These are phyloP conservation scores for Benincasa hispida DNA, from an alignment of 306 rosid genomes.

Conservation along the genomic window DNA sequence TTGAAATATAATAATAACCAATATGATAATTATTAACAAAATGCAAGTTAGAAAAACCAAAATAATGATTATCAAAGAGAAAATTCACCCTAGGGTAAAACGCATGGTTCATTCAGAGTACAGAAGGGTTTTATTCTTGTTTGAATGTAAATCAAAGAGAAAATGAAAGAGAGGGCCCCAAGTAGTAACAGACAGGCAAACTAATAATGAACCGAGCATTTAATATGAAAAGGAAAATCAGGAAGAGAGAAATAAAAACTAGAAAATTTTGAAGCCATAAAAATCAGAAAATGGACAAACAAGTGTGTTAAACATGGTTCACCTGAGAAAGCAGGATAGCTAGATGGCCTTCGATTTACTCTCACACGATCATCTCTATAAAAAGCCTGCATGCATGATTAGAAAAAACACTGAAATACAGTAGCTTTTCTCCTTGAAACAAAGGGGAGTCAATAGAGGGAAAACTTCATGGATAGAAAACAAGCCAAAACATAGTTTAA, in stretches of 20 bases:
- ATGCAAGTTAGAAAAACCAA: background rate
- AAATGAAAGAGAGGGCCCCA: background rate
- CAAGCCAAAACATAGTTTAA: conserved; percentile 12
- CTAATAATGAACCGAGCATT: background rate
- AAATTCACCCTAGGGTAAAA: background rate
- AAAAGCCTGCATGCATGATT: conserved; percentile 47
- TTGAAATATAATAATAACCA: background rate
- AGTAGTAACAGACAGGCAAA: background rate
- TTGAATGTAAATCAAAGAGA: background rate
- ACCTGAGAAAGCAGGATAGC: conserved; percentile 64
- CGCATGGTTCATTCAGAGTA: background rate
- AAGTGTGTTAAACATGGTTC: conserved; percentile 20
- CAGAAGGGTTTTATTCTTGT: background rate
- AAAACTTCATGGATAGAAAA: conserved; percentile 9
- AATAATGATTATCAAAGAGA: background rate
- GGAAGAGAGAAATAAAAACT: background rate
- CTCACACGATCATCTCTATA: conserved; percentile 80
- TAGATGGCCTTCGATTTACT: conserved; percentile 41
- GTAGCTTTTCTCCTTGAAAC: background rate
- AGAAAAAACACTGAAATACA: background rate
- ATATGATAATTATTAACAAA: background rate
- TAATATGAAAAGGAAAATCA: background rate
- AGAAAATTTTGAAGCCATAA: background rate
- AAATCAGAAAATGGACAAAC: background rate
- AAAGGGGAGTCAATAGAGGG: background rate